phyloP scores from a whole-genome alignment of 2,329 filamentous ascomycete species.

The Hirsutella minnesotensis region DNA sequence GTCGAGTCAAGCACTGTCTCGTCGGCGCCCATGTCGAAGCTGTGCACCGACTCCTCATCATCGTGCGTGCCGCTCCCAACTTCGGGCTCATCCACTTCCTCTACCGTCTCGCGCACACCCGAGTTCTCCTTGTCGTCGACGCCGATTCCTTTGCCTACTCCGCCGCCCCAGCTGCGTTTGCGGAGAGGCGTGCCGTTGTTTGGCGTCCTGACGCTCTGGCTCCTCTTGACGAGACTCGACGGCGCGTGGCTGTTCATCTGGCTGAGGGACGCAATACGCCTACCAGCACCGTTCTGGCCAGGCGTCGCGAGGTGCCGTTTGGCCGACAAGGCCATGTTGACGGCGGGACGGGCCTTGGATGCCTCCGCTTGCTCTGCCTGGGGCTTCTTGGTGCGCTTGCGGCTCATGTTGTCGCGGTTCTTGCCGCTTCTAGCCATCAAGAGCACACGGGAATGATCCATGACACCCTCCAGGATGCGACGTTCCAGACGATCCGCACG shows the following conservation, averaged over 20 bases:
- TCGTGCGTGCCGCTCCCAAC: too few species aligned
- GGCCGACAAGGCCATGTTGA: conserved; percentile 43
- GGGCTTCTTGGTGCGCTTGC: conserved; percentile 40
- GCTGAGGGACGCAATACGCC: conserved; percentile 81
- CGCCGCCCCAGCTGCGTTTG: conserved; percentile 59
- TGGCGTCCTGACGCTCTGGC: conserved; percentile 63
- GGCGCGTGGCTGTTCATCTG: conserved; percentile 73
- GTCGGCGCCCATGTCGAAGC: conserved; percentile 4
- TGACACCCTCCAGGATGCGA: conserved; percentile 86
- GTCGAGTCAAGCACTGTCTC: conserved; percentile 8
- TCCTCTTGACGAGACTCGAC: conserved; percentile 56
- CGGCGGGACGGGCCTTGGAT: conserved; percentile 20
- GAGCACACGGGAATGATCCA: conserved; percentile 89
- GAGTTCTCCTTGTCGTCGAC: conserved; percentile 54
- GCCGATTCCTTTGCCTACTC: conserved; percentile 33
- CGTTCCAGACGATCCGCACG: conserved; percentile 84
- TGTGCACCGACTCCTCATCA: neutral
- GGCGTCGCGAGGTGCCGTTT: conserved; percentile 35
- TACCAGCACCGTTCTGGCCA: conserved; percentile 43
- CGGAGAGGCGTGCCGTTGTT: conserved; percentile 34
- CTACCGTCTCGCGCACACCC: conserved; percentile 48
- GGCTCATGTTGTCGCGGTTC: conserved; percentile 43
- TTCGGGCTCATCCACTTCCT: conserved; percentile 32
- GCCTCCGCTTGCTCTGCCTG: conserved; percentile 12
- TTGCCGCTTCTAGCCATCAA: conserved; percentile 58